Percentiles rank a stretch among this genome's conserved stretches.
Evolutionary conservation across 495 filamentous ascomycete species (phyloP).

Genomic region (Talaromyces proteolyticus): DNA sequence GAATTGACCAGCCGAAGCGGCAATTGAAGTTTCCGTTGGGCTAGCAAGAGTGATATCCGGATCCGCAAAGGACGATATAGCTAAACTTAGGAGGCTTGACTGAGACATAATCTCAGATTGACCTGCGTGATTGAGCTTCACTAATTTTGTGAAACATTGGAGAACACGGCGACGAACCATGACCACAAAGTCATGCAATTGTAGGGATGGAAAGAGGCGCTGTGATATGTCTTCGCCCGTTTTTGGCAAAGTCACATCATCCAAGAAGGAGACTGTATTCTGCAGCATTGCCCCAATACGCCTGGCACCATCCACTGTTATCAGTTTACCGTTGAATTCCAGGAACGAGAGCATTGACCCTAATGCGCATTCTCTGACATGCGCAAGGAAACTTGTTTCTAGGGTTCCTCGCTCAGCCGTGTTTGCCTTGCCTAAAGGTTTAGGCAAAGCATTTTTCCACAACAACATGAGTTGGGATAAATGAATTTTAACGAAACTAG

Average conservation of each 20-base stretch:
- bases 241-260: slow-evolving; percentile 75
- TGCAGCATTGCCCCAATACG: slow-evolving; percentile 91
- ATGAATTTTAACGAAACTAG: slow-evolving; percentile 99
- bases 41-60: slow-evolving; percentile 80
- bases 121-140: slow-evolving; percentile 75
- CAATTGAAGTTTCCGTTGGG: slow-evolving; percentile 87
- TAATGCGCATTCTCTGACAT: slow-evolving; percentile 92
- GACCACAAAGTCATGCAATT: slow-evolving; percentile 83
- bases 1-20: slow-evolving; percentile 81
- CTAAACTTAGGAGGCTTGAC: slow-evolving; percentile 88
- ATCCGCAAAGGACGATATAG: slow-evolving; percentile 87
- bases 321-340: slow-evolving; percentile 84
- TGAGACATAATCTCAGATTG: slow-evolving; percentile 82
- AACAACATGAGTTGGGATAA: slow-evolving; percentile 90
- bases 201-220: slow-evolving; percentile 77
- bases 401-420: slow-evolving; percentile 71
- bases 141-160: slow-evolving; percentile 88
- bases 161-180: slow-evolving; percentile 92
- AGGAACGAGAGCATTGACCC: slow-evolving; percentile 89
- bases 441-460: slow-evolving; percentile 96
- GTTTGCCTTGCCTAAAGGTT: slow-evolving; percentile 87
- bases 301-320: slow-evolving; percentile 93
- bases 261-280: slow-evolving; percentile 84
- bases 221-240: slow-evolving; percentile 83
- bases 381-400: slow-evolving; percentile 87